Conservation (phyloP, 805 yeast genomes). For the Pichia nakasei region DNA sequence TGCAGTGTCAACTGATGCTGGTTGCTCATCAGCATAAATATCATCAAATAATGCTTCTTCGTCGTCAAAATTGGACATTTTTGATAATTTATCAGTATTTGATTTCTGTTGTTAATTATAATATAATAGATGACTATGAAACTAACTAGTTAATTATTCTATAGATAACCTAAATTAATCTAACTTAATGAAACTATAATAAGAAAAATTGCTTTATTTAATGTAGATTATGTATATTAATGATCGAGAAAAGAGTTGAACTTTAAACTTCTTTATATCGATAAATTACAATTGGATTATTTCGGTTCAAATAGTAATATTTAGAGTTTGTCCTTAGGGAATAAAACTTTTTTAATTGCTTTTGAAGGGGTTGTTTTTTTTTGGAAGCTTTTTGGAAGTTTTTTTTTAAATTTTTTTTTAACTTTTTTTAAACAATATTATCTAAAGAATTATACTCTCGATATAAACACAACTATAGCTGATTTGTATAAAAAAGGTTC, state of each 20-base stretch:
- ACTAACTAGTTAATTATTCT: background rate
- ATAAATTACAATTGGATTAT: too few relatives aligned
- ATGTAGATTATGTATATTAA: background rate
- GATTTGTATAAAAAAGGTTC: background rate
- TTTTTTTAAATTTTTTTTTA: background rate
- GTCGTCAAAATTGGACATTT: constrained; percentile 68
- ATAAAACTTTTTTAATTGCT: too few relatives aligned
- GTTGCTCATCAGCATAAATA: constrained; percentile 44
- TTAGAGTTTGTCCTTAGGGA: too few relatives aligned
- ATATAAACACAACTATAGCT: background rate
- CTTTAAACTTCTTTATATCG: too few relatives aligned
- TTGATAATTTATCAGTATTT: too few relatives aligned
- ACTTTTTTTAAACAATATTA: background rate
- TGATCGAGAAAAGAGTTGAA: background rate
- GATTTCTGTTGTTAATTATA: too few relatives aligned
- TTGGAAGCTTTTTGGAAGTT: background rate
- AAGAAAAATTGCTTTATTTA: too few relatives aligned
- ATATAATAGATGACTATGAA: background rate
- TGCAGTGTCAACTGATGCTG: constrained; percentile 14
- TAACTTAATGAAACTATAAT: too few relatives aligned
- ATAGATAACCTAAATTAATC: background rate
- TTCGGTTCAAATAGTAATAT: too few relatives aligned
- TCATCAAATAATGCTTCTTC: constrained; percentile 94
- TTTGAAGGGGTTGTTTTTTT: too few relatives aligned
- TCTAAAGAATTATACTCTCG: background rate